A percentile compares a stretch with the other conserved stretches of the same genome.
Conservation (phyloP, 2,329 filamentous ascomycete genomes). For the Botryotinia globosa region DNA sequence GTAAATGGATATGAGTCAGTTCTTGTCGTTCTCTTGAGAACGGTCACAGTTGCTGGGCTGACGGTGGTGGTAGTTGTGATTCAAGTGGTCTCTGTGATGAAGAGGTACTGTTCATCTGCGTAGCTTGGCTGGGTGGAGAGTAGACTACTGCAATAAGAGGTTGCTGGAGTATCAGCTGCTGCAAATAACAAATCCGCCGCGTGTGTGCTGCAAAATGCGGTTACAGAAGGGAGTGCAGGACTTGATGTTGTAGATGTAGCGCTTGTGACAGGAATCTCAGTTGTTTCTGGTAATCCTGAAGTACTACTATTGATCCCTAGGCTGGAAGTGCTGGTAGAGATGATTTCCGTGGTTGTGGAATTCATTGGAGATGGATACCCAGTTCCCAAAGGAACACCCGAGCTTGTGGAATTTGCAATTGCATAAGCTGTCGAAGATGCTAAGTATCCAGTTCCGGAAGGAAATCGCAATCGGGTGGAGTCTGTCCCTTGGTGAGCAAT, state of each 20-base stretch:
- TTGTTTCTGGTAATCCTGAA: neutral
- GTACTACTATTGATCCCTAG: neutral
- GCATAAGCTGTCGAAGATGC: neutral
- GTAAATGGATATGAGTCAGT: neutral
- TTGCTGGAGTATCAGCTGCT: neutral
- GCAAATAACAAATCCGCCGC: neutral
- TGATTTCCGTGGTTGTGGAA: neutral
- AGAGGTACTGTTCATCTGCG: neutral
- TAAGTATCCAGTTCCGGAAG: neutral
- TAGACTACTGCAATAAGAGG: constrained; percentile 4
- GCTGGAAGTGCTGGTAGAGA: neutral
- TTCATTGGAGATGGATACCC: neutral
- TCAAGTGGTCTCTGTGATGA: neutral
- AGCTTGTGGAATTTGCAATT: neutral
- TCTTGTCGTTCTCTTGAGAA: neutral
- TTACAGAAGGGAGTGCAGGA: neutral
- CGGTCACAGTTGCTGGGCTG: neutral
- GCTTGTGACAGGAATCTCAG: neutral
- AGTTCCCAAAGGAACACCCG: neutral
- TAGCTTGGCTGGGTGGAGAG: constrained; percentile 4
- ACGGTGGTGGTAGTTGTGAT: neutral
- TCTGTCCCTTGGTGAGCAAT: neutral
- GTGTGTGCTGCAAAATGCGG: constrained; percentile 8
- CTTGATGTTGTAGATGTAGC: neutral
- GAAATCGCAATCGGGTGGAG: neutral